Conservation (phyloP, 768 basidiomycete genomes). For the Suillus americanus region DNA sequence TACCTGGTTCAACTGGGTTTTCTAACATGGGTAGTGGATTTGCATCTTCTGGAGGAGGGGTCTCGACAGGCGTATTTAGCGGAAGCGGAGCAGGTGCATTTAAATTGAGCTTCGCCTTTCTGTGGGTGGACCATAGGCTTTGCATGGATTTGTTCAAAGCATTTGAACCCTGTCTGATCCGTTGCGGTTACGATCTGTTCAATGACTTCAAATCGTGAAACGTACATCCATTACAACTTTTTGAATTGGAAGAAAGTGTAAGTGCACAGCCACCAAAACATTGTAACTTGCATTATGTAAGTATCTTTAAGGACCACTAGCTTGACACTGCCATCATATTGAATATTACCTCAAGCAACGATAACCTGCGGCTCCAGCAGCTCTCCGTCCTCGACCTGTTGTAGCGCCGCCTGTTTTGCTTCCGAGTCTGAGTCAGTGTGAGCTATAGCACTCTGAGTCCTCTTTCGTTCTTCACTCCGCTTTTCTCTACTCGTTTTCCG, state of each 20-base stretch:
- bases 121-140: slow-evolving; percentile 71
- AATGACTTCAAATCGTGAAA: background rate
- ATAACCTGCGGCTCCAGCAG: background rate
- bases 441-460: background rate
- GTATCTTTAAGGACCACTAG: too few relatives aligned
- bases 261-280: background rate
- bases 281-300: background rate
- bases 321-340: too few relatives aligned
- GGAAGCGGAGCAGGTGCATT: slow-evolving; percentile 37
- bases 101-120: slow-evolving; percentile 65
- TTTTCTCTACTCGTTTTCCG: background rate
- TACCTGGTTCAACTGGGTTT: background rate
- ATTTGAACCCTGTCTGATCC: slow-evolving; percentile 69
- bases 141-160: slow-evolving; percentile 78
- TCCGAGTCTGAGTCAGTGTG: too few relatives aligned
- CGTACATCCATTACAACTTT: slow-evolving; percentile 8
- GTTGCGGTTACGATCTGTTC: slow-evolving; percentile 22
- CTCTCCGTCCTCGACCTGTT: background rate
- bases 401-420: background rate
- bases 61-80: slow-evolving; percentile 1
- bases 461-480: background rate
- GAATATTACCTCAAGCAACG: background rate
- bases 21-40: background rate
- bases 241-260: background rate
- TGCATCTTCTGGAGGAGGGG: background rate